Evolutionary conservation across 768 basidiomycete species (phyloP).

Genomic region (Lactarius quietus): DNA sequence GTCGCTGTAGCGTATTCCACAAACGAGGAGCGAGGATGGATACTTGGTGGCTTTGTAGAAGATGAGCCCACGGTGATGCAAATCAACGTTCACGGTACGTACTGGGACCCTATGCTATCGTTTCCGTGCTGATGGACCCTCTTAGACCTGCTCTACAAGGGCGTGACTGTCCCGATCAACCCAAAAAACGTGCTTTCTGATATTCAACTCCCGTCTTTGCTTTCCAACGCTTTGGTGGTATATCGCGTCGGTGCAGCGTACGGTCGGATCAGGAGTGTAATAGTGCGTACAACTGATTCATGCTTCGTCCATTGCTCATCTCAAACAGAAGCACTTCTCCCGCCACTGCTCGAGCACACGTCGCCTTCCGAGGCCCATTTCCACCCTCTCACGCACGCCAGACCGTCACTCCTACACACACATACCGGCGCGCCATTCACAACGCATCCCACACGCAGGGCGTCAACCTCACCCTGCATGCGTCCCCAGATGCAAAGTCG

Average conservation of each 20-base stretch:
- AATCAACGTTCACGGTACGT: conserved; percentile 45
- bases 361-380: conserved; percentile 72
- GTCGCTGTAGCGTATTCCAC: conserved; percentile 52
- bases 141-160: conserved; percentile 16
- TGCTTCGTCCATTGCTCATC: neutral
- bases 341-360: conserved; percentile 64
- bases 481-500: conserved; percentile 53
- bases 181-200: conserved; percentile 41
- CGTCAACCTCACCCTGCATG: conserved; percentile 56
- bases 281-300: conserved; percentile 26
- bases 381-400: conserved; percentile 42
- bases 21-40: conserved; percentile 56
- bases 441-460: conserved; percentile 34
- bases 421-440: conserved; percentile 68
- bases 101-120: conserved; percentile 18
- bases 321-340: conserved; percentile 48
- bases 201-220: conserved; percentile 51
- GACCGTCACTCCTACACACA: conserved; percentile 57
- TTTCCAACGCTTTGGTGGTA: conserved; percentile 60
- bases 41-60: conserved; percentile 51
- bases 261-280: conserved; percentile 29
- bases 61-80: conserved; percentile 34
- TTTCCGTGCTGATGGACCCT: conserved; percentile 14
- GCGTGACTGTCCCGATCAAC: conserved; percentile 31
- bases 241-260: conserved; percentile 50